Conservation (phyloP, 2,329 filamentous ascomycete genomes). For the Phyllosticta citrichinensis region DNA sequence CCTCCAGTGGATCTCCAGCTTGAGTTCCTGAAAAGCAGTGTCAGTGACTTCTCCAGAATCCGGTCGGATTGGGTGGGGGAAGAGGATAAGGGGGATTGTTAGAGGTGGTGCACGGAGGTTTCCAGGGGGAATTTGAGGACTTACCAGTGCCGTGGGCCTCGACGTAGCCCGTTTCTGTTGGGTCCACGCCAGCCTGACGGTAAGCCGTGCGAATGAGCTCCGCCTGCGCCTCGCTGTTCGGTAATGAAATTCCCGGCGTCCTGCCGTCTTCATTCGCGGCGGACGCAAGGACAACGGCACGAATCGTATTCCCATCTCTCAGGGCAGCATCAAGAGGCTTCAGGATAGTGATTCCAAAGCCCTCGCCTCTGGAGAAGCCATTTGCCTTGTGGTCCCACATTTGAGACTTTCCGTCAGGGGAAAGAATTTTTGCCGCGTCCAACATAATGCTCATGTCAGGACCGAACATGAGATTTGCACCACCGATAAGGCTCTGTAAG, state of each 20-base stretch:
- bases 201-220: constrained; percentile 28
- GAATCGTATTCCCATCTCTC: constrained; percentile 35
- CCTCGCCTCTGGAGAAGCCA: constrained; percentile 45
- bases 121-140: not conserved
- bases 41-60: not conserved
- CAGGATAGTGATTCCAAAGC: constrained; percentile 40
- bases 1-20: constrained; percentile 13
- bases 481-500: constrained; percentile 29
- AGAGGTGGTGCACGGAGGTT: too few relatives aligned
- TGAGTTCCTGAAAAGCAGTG: constrained; percentile 18
- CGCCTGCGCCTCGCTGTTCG: constrained; percentile 40
- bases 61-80: too few relatives aligned
- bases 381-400: constrained; percentile 34
- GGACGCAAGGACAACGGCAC: constrained; percentile 28
- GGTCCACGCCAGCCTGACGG: constrained; percentile 22
- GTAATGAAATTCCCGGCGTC: constrained; percentile 48
- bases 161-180: constrained; percentile 11
- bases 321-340: constrained; percentile 43
- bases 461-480: constrained; percentile 17
- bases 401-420: constrained; percentile 16
- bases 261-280: constrained; percentile 42
- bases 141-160: constrained; percentile 45
- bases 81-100: too few relatives aligned
- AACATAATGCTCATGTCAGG: constrained; percentile 17
- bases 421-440: constrained; percentile 24